Base-by-base conservation (phyloP, 1,139 yeast genomes). In the Petasospora fabianii region DNA sequence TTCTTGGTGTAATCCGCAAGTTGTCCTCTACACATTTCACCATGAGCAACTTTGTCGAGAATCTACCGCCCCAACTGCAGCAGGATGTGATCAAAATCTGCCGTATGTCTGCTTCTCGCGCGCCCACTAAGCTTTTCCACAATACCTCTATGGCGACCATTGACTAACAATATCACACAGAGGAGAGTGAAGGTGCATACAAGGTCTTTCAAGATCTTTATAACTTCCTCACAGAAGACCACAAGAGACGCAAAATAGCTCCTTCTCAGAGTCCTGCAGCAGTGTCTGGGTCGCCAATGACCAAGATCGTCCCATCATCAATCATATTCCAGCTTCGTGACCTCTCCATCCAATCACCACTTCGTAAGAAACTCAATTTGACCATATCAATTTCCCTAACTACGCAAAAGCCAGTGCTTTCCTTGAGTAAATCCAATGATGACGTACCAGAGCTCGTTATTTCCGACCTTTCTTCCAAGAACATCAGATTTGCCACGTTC, bases 331-430 rank as follows among this genome's bases (percentile, higher is more conserved):
- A 69, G 44, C 50, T 74, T 11, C 65, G 66, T 16, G 75, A 72
- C 13, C 59, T 73, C 2, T 71, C 79, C 2, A 65, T 73, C 27
- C 69, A 72, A 38, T 70, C 78, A 1, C 79, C 80, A 7, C 41
- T 74, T 22, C 63, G 80, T 43, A 73, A 72, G 56, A 73, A 71
- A 50, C 43, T 73, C 36, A 64, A 65, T 36, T 46, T 68, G 21
- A 58, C 65, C 9, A 60, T 68, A 37, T 67, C 66, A 8, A 53
- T 68, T 5, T 59, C 63, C 5, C 48, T 55, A 21, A 33, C 39
- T 4, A 53, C 56, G 5, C 56, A 55, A 24, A 55, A 53, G 26
- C 71, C 71, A 10, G 58, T 64, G 22, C 39, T 73, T 18, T 69
- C 75, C 1, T 52, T 73, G 20, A 51, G 65, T 11, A 69, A 68